Evolutionary conservation across 1,284 basidiomycete species (phyloP).

Genomic region (Leccinum subfulvum): DNA sequence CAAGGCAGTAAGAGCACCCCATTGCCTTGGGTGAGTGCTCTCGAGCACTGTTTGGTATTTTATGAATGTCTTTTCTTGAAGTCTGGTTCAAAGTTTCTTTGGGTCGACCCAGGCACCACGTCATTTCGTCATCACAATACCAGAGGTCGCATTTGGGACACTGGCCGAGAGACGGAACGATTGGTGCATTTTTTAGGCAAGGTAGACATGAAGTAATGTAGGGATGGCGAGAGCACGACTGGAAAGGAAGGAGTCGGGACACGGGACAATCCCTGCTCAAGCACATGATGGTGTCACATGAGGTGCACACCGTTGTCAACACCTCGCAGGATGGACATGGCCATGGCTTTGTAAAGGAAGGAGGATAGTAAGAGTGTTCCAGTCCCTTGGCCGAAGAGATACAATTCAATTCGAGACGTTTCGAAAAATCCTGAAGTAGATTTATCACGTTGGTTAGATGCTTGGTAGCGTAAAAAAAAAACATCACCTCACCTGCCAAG

Average conservation of each 20-base stretch:
- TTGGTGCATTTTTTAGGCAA: conserved; percentile 12
- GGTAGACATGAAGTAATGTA: conserved; percentile 9
- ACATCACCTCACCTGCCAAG: no score
- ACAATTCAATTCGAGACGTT: conserved; percentile 14
- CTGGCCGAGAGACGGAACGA: conserved; percentile 19
- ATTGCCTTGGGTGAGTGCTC: background rate
- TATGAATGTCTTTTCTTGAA: background rate
- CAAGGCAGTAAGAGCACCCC: background rate
- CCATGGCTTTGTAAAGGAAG: conserved; percentile 1
- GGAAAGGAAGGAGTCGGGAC: conserved; percentile 10
- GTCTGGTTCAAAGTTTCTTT: background rate
- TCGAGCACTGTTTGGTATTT: background rate
- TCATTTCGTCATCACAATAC: conserved; percentile 25
- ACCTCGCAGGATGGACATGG: background rate
- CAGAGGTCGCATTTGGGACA: conserved; percentile 24
- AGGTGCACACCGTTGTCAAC: conserved; percentile 11
- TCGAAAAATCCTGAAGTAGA: conserved; percentile 4
- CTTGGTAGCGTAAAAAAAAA: no score
- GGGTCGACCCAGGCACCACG: conserved; percentile 7
- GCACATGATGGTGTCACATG: conserved; percentile 20
- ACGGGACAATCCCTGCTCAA: conserved; percentile 17
- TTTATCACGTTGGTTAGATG: background rate
- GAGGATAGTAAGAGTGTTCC: background rate
- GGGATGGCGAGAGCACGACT: background rate
- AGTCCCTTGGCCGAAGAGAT: no score